Conservation (phyloP, 352 stramenopile genomes). For the Globisporangium cystogenes region DNA sequence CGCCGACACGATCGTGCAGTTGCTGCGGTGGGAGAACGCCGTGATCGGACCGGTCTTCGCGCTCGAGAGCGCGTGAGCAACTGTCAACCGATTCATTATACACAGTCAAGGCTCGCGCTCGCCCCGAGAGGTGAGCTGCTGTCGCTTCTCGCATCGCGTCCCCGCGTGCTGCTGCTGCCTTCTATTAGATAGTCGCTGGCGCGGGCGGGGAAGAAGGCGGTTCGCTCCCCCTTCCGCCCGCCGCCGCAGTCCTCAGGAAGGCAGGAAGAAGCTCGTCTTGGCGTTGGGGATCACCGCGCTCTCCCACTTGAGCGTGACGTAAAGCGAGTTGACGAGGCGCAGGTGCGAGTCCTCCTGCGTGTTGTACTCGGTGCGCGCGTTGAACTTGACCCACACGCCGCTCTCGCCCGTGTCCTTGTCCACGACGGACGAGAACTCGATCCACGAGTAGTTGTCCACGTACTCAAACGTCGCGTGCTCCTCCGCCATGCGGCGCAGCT, state of each 20-base stretch:
- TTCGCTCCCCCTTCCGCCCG: not conserved
- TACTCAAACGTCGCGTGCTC: conserved; percentile 38
- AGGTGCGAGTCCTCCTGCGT: conserved; percentile 50
- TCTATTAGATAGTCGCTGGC: not conserved
- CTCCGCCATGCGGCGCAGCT: conserved; percentile 28
- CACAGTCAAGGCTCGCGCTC: not conserved
- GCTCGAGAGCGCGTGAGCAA: conserved; percentile 11
- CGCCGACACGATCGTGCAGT: conserved; percentile 49
- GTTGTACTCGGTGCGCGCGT: conserved; percentile 51
- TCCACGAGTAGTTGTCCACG: conserved; percentile 48
- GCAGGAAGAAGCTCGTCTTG: conserved; percentile 8
- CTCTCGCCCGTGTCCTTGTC: conserved; percentile 25
- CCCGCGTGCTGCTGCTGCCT: too few relatives aligned
- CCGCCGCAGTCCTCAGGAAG: not conserved
- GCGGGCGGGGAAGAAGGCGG: too few relatives aligned
- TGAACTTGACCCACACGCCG: conserved; percentile 58
- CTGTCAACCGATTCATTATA: not conserved
- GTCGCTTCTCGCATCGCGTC: too few relatives aligned
- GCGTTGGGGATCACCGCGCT: conserved; percentile 31
- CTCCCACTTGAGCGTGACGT: conserved; percentile 50
- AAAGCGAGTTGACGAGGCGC: conserved; percentile 45
- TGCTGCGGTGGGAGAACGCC: conserved; percentile 49
- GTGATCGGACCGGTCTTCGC: conserved; percentile 35
- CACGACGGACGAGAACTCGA: conserved; percentile 32
- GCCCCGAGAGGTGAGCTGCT: not conserved